Evolutionary conservation across 2,329 filamentous ascomycete genomes (phyloP).

Genomic region (Myriosclerotinia curreyana): DNA sequence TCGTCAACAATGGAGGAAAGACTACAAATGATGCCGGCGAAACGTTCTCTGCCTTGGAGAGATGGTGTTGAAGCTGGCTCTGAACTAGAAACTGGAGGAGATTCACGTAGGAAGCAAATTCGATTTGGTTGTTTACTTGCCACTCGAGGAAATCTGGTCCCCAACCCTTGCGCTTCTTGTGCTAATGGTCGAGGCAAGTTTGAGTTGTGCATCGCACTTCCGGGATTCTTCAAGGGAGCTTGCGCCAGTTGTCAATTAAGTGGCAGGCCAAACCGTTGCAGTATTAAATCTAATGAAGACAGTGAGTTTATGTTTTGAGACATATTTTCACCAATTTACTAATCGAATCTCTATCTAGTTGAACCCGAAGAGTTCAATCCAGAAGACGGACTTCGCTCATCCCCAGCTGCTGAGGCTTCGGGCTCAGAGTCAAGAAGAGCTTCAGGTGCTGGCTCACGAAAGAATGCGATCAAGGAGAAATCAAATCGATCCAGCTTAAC

Average conservation of each 20-base stretch:
- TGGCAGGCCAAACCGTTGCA: constrained; percentile 38
- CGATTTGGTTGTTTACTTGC: constrained; percentile 38
- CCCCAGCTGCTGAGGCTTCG: constrained; percentile 1
- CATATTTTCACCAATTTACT: constrained; percentile 2
- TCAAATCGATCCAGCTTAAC: constrained; percentile 1
- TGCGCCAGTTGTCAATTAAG: constrained; percentile 39
- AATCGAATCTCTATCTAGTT: constrained; percentile 6
- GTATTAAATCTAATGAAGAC: constrained; percentile 38
- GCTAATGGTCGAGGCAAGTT: constrained; percentile 39
- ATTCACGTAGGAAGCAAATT: constrained; percentile 39
- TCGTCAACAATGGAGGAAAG: constrained; percentile 37
- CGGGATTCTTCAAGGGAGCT: constrained; percentile 40
- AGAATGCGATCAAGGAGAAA: constrained; percentile 7
- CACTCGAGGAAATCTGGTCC: constrained; percentile 35
- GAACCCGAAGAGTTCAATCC: constrained; percentile 14
- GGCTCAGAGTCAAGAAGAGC: not conserved
- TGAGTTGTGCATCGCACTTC: constrained; percentile 36
- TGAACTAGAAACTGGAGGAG: constrained; percentile 38
- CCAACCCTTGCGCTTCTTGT: constrained; percentile 34
- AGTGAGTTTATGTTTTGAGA: constrained; percentile 28
- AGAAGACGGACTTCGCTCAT: constrained; percentile 7
- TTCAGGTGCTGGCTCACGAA: not conserved
- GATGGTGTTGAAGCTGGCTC: constrained; percentile 36
- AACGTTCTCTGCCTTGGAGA: constrained; percentile 36
- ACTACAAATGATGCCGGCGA: constrained; percentile 37